Base-by-base conservation (phyloP, 768 basidiomycete genomes). In the Rhizopogon vinicolor region DNA sequence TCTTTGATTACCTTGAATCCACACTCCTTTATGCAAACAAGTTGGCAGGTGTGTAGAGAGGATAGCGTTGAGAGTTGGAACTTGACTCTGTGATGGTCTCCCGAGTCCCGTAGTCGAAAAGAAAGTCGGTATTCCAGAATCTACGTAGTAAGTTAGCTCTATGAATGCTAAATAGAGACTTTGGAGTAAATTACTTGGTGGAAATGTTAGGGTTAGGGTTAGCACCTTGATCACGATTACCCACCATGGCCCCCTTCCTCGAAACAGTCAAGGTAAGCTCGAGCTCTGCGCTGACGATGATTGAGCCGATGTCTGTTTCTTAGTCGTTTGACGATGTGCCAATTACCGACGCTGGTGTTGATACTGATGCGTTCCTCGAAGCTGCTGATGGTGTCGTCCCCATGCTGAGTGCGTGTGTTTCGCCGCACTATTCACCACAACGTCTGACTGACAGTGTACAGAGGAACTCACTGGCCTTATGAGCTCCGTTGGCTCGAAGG, bases 241-340 rank as follows among this genome's bases (percentile, higher is more conserved):
- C 62, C 39, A 65, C 60, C 41, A 91, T 91, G 89, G 82, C 89
- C 1, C 87, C 89, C 16, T 91, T 88, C 69, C 78, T 91, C 55
- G 78, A 86, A 55, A 81, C 83, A 16, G 78, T 91, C 48, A 87
- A 80, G 74, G 89, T 83, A 59, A 40, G 40, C 39, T 31, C 22
- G 40, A 31, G 22, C 19, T 16, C 7, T 10, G 9, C 14, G 25
- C n/a, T 9, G 5, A 4, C 3, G 7, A 16, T 37, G 31, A 28
- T 13, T 54, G 29, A 55, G 29, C 5, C 12, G 45, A 37, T 46
- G 25, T 22, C 43, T 41, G 33, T 43, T 35, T 44, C 48, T 22
- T 60, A 98, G 96, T 95, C 92, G n/a, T 99, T 93, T 69, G 85
- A 86, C 62, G 88, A 95, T 71, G 96, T 98, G 41, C 82, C 87